Evolutionary conservation across 106 monocot genomes (phyloP).

Genomic region (Gastrodia elata): DNA sequence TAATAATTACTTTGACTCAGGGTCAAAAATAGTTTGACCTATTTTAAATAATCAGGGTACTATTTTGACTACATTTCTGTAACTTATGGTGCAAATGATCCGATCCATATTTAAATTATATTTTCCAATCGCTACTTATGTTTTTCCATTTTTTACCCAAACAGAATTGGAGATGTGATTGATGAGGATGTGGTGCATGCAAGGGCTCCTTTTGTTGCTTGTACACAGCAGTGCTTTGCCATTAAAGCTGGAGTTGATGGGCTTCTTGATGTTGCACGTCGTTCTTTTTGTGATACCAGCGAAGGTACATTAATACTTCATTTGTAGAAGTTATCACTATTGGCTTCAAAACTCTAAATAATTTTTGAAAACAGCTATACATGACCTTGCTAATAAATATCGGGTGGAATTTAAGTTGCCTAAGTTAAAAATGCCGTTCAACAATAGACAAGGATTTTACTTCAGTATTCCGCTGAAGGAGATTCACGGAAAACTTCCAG

Average conservation of each 20-base stretch:
- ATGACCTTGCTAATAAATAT: constrained; percentile 88
- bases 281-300: constrained; percentile 92
- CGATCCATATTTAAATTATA: background rate
- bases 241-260: constrained; percentile 85
- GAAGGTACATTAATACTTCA: constrained; percentile 53
- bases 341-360: constrained; percentile 8
- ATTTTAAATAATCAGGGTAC: no score
- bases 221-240: constrained; percentile 98
- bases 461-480: constrained; percentile 88
- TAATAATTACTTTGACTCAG: no score
- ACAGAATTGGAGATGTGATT: constrained; percentile 72
- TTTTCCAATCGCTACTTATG: background rate
- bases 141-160: constrained; percentile 2
- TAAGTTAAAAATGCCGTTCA: constrained; percentile 86
- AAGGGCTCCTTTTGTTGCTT: constrained; percentile 86
- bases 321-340: background rate
- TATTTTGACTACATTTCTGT: no score
- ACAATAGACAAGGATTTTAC: constrained; percentile 89
- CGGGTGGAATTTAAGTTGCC: constrained; percentile 80
- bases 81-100: background rate
- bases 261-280: constrained; percentile 82
- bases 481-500: constrained; percentile 66
- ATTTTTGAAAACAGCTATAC: constrained; percentile 55
- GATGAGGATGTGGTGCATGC: constrained; percentile 92
- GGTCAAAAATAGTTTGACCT: no score